Base-by-base conservation (phyloP, 2,329 filamentous ascomycete species). In the Metarhizium rileyi region DNA sequence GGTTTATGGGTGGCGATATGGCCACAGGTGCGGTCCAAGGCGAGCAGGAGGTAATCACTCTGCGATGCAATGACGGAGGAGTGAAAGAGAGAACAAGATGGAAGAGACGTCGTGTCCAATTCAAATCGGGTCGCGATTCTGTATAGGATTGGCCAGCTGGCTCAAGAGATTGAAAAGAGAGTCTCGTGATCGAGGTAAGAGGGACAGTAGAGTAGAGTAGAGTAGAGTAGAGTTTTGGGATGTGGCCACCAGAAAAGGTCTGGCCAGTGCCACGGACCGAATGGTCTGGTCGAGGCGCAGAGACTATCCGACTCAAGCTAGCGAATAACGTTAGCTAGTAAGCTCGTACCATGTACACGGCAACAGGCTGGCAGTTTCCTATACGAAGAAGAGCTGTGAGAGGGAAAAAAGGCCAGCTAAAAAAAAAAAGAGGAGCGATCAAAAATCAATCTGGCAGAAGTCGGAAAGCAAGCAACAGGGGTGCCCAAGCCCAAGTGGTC, bases 381-480 rank as follows among this genome's bases (percentile, higher is more conserved):
- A 36, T 16, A 26, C n/a, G 20, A 42, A 40, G 36, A 40, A 23
- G 20, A 40, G 4, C 22, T 22, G n/a, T 12, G 36, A 22, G 36
- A 40, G 12, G 7, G 36, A 7, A 40, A 12, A 36, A 36, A 36
- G 16, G 16, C 9, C 9, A 36, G 33, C 33, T 7, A 18, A 23
- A 47, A 28, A 38, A 36, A 25, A 47, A 40, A 47, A 25, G 30
- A 26, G 27, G 20, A 47, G 33, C 18, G 36, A 38, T n/a, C 7
- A 28, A 46, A 30, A 38, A 38, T 41, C 20, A 35, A 26, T 22
- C 23, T 10, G 12, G 38, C 38, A 20, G 25, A 42, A 22, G 3
- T 42, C 20, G n/a, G 9, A 42, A 46, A 50, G 44, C 30, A 49
- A 49, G 46, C 42, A 49, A 42, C 50, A 44, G 46, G 46, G 27